Evolutionary conservation across 2,329 filamentous ascomycete genomes (phyloP).

Genomic region (Simplicillium aogashimaense): DNA sequence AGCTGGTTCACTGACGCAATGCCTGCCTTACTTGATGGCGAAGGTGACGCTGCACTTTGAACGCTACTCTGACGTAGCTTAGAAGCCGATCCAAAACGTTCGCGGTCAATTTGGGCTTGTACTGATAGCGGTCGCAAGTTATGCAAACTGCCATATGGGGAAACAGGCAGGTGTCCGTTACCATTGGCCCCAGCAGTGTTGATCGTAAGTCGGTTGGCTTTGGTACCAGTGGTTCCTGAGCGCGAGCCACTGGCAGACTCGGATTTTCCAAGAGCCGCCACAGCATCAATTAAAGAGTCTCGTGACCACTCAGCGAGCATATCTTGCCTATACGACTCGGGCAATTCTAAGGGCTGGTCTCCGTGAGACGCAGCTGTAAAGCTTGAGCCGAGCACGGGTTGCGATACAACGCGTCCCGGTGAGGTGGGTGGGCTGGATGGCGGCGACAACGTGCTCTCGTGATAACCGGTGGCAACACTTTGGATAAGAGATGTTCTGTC

Average conservation of each 20-base stretch:
- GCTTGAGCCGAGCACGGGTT: conserved; percentile 49
- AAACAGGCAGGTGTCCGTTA: conserved; percentile 28
- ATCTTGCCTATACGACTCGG: conserved; percentile 57
- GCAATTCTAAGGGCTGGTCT: conserved; percentile 45
- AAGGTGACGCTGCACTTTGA: conserved; percentile 38
- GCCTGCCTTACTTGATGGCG: conserved; percentile 32
- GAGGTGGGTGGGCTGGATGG: conserved; percentile 61
- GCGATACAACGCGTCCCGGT: conserved; percentile 51
- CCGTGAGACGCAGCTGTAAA: conserved; percentile 27
- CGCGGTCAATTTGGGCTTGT: conserved; percentile 22
- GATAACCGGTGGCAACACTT: conserved; percentile 63
- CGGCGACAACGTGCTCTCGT: conserved; percentile 50
- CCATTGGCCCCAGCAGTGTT: conserved; percentile 31
- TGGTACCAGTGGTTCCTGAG: conserved; percentile 45
- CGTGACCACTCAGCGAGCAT: conserved; percentile 75
- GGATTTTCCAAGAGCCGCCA: conserved; percentile 60
- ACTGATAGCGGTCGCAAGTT: conserved; percentile 40
- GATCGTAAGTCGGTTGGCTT: conserved; percentile 47
- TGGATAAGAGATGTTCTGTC: conserved; percentile 63
- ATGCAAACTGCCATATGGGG: conserved; percentile 38
- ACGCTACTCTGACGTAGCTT: conserved; percentile 45
- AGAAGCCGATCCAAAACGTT: conserved; percentile 21
- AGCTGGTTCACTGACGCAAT: conserved; percentile 55
- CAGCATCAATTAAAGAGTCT: conserved; percentile 58
- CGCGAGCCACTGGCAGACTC: conserved; percentile 69